Percentiles rank a stretch among this genome's conserved stretches.
Conservation (phyloP, 352 stramenopile species). For the Globisporangium nagaii region DNA sequence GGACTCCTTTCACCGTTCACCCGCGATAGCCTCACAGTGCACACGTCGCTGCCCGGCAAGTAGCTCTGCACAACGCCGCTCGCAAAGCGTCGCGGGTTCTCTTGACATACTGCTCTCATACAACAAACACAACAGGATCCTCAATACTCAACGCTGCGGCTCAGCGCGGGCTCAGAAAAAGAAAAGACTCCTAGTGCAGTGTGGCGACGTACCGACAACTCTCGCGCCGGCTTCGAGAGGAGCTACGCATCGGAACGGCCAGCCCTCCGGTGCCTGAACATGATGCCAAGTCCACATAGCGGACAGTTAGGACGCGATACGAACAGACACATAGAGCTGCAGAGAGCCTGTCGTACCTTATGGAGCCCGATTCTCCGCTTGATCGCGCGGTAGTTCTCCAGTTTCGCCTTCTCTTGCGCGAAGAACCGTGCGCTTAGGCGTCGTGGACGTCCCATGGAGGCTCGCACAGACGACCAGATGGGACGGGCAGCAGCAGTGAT, state of each 20-base stretch:
- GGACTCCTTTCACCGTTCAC: constrained; percentile 24
- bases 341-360: no score
- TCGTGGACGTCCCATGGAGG: constrained; percentile 67
- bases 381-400: constrained; percentile 47
- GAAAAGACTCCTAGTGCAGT: no score
- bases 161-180: no score
- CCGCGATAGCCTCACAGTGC: constrained; percentile 21
- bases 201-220: constrained; percentile 31
- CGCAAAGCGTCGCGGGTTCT: constrained; percentile 30
- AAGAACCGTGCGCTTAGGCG: constrained; percentile 68
- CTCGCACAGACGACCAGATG: constrained; percentile 73
- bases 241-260: constrained; percentile 6
- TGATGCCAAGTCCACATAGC: no score
- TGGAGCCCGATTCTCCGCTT: constrained; percentile 19
- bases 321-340: no score
- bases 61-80: constrained; percentile 29
- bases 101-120: constrained; percentile 24
- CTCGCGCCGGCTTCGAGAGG: constrained; percentile 15
- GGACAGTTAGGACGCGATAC: no score
- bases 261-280: constrained; percentile 6
- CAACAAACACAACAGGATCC: constrained; percentile 2
- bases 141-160: no score
- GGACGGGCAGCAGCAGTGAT: constrained; percentile 42
- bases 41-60: constrained; percentile 19
- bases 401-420: constrained; percentile 57